Evolutionary conservation across 768 basidiomycete genomes (phyloP).

Genomic region (Panellus pusillus): DNA sequence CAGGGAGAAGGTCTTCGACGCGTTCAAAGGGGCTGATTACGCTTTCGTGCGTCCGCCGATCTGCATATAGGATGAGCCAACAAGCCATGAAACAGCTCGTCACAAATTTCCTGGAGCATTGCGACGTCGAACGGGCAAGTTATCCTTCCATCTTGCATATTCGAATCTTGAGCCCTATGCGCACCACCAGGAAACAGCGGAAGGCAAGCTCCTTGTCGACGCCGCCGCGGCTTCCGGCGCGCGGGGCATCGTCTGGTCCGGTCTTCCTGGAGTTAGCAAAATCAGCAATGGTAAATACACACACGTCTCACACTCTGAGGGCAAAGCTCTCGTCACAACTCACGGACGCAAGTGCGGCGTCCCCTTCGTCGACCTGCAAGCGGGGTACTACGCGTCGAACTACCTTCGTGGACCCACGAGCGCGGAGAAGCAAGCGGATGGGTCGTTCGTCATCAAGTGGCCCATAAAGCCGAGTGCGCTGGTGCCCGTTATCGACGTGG

Average conservation of each 20-base stretch:
- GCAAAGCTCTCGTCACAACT: conserved; percentile 4
- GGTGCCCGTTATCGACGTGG: conserved; percentile 5
- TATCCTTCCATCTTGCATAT: neutral
- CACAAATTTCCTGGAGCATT: conserved; percentile 11
- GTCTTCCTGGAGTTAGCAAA: neutral
- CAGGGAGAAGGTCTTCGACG: neutral
- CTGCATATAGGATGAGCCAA: neutral
- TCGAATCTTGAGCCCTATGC: no score
- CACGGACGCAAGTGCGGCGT: conserved; percentile 9
- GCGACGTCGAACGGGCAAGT: neutral
- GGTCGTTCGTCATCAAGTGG: neutral
- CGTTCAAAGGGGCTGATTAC: conserved; percentile 1
- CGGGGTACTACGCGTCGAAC: conserved; percentile 1
- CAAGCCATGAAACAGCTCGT: conserved; percentile 6
- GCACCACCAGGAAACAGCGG: neutral
- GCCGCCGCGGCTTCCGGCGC: conserved; percentile 6
- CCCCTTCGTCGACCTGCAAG: conserved; percentile 14
- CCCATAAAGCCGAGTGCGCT: neutral
- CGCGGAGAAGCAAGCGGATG: neutral
- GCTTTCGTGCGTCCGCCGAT: neutral
- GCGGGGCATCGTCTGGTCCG: conserved; percentile 13
- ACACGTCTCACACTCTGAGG: neutral
- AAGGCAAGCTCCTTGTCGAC: conserved; percentile 12
- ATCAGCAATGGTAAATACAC: conserved; percentile 6
- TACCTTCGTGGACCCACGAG: neutral